These are phyloP conservation scores for Perkinsus olseni DNA, from an alignment of 169 alveolate genomes.

Conservation along the genomic window DNA sequence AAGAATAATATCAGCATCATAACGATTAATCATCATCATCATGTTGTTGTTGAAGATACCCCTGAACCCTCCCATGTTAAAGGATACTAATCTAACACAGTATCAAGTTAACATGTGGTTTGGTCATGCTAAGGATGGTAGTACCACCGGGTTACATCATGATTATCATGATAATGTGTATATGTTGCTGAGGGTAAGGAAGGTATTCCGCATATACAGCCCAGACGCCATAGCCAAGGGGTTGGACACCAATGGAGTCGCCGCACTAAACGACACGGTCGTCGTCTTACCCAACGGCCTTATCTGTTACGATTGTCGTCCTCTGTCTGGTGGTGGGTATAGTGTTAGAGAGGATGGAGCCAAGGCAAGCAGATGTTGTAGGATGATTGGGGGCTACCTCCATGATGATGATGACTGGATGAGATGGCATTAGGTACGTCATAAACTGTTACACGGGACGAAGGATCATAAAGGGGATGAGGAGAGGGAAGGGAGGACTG, in stretches of 20 bases:
- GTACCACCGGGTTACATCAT: constrained; percentile 35
- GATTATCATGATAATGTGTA: constrained; percentile 36
- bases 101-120: constrained; percentile 34
- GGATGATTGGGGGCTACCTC: background rate
- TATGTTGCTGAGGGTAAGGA: constrained; percentile 20
- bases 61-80: background rate
- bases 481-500: too few species aligned
- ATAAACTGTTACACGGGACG: background rate
- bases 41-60: background rate
- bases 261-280: background rate
- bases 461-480: background rate
- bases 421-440: background rate
- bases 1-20: background rate
- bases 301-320: background rate
- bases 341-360: background rate
- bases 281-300: background rate
- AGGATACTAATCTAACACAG: background rate
- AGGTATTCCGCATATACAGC: constrained; percentile 22
- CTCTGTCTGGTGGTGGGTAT: background rate
- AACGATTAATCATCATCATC: background rate
- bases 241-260: background rate
- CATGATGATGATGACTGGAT: background rate
- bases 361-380: background rate
- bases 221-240: background rate
- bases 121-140: constrained; percentile 18